These are phyloP conservation scores for Leishmania guyanensis DNA, from an alignment of 208 protist species.

Conservation along the genomic window DNA sequence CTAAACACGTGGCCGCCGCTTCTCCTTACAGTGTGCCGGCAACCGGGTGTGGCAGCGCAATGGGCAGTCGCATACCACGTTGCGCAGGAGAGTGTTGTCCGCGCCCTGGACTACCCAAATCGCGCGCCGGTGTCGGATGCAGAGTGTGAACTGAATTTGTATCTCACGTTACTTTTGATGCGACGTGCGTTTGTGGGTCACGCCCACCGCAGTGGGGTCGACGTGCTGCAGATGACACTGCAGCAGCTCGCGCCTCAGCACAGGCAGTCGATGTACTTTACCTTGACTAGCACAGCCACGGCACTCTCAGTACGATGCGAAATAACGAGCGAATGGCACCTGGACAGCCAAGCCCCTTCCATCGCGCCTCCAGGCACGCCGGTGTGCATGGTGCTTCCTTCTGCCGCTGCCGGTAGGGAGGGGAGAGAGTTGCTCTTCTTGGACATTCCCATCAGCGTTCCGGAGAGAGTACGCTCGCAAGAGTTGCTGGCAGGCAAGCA, in stretches of 20 bases:
- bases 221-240: constrained; percentile 18
- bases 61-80: constrained; percentile 12
- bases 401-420: background rate
- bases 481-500: constrained; percentile 18
- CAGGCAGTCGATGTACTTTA: constrained; percentile 13
- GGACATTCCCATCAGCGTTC: background rate
- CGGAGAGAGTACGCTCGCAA: constrained; percentile 11
- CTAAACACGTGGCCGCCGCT: constrained; percentile 29
- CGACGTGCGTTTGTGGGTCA: constrained; percentile 8
- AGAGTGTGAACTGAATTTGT: constrained; percentile 34
- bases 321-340: constrained; percentile 41
- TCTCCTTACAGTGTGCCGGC: background rate
- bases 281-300: constrained; percentile 8
- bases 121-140: constrained; percentile 23
- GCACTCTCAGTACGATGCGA: constrained; percentile 37
- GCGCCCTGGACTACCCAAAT: constrained; percentile 13
- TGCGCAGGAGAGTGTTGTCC: constrained; percentile 14
- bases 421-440: constrained; percentile 29
- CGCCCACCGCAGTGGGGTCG: background rate
- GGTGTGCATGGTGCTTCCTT: constrained; percentile 38
- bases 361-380: constrained; percentile 38
- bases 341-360: constrained; percentile 6
- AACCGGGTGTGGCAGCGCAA: background rate
- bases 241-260: constrained; percentile 13
- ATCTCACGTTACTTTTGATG: constrained; percentile 22